These are phyloP conservation scores for Leishmania braziliensis DNA, from an alignment of 208 protist species.

Conservation along the genomic window DNA sequence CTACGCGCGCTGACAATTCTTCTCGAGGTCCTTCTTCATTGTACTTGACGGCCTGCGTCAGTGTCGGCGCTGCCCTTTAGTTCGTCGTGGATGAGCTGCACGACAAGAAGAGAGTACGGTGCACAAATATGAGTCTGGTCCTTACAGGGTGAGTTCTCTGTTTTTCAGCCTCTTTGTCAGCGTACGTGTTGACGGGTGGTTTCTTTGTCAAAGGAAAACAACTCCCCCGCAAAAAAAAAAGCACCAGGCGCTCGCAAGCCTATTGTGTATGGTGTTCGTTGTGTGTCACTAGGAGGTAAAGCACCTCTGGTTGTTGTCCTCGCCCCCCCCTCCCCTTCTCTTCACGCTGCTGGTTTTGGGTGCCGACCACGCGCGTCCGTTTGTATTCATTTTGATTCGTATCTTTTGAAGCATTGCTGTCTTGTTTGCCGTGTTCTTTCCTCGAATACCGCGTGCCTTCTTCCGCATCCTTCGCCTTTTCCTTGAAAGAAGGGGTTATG, in stretches of 20 bases:
- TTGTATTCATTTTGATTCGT: neutral
- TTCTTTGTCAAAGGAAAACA: neutral
- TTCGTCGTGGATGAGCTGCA: neutral
- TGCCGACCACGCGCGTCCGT: neutral
- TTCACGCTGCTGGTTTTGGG: neutral
- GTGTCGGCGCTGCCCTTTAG: neutral
- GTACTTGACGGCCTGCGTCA: neutral
- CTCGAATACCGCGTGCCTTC: neutral
- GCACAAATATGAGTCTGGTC: neutral
- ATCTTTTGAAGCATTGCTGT: too few species aligned
- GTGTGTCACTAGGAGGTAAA: neutral
- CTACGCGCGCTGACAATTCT: neutral
- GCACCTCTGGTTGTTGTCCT: neutral
- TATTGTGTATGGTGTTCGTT: neutral
- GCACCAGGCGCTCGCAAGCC: neutral
- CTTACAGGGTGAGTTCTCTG: neutral
- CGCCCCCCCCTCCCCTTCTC: neutral
- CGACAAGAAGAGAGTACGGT: neutral
- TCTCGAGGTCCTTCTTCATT: neutral
- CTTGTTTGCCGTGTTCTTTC: neutral
- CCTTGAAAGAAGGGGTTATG: neutral
- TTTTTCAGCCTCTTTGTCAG: neutral
- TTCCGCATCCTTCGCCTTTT: neutral
- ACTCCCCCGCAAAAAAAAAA: neutral
- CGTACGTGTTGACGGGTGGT: neutral